Evolutionary conservation across 345 rosid species (phyloP).

Genomic region (Noccaea caerulescens): DNA sequence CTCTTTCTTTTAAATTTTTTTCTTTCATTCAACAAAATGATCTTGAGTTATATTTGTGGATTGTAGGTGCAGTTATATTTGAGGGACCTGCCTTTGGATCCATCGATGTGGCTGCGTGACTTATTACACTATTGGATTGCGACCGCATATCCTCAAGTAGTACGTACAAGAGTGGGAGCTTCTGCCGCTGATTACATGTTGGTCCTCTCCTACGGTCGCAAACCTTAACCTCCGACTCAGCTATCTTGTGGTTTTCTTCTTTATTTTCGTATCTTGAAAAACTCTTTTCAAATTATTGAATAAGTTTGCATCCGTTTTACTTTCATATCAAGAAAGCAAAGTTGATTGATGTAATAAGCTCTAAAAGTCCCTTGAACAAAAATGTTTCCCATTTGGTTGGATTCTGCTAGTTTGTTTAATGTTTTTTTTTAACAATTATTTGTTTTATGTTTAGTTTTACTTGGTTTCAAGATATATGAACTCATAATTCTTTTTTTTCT

Average conservation of each 20-base stretch:
- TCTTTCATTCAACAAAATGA: background rate
- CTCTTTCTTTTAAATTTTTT: background rate
- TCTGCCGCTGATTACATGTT: background rate
- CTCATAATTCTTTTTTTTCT: too few relatives aligned
- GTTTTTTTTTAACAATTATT: background rate
- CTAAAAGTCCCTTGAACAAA: background rate
- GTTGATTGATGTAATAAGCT: background rate
- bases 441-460: too few relatives aligned
- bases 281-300: background rate
- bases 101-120: background rate
- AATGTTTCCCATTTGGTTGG: background rate
- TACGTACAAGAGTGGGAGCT: background rate
- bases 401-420: background rate
- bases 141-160: background rate
- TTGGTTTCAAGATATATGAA: too few relatives aligned
- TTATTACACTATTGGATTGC: background rate
- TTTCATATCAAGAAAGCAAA: conserved; percentile 2
- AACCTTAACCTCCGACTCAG: background rate
- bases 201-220: background rate
- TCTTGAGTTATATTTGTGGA: background rate
- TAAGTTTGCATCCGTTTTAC: conserved; percentile 2
- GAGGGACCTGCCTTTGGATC: background rate
- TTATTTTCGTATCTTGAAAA: background rate
- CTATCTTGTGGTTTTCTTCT: background rate
- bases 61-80: background rate